Conservation (phyloP, 176 grass and related monocot genomes). For the Carex cristatella region DNA sequence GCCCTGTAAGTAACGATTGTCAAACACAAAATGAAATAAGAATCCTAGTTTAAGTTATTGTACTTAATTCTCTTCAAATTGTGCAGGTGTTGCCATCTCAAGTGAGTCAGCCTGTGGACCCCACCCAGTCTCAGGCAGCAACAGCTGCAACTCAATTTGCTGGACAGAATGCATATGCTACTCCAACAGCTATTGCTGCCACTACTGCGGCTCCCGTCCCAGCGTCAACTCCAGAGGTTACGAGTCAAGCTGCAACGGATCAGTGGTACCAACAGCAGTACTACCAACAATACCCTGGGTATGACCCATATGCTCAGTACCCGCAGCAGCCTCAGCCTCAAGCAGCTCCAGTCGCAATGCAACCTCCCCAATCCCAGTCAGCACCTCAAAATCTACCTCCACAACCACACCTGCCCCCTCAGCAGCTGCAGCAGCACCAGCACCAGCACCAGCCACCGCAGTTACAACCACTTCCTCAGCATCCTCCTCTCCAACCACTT, state of each 20-base stretch:
- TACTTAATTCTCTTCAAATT: background rate
- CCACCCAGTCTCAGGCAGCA: conserved; percentile 33
- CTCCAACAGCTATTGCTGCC: conserved; percentile 31
- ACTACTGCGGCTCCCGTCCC: conserved; percentile 12
- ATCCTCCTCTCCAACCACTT: conserved; percentile 34
- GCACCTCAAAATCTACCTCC: conserved; percentile 26
- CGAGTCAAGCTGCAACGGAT: conserved; percentile 45
- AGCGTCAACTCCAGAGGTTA: conserved; percentile 27
- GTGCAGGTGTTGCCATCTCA: conserved; percentile 64
- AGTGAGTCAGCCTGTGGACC: conserved; percentile 43
- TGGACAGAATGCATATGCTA: conserved; percentile 32
- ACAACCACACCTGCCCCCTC: conserved; percentile 26
- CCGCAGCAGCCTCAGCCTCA: conserved; percentile 42
- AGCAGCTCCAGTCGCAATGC: background rate
- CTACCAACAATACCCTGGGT: conserved; percentile 77
- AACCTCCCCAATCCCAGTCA: conserved; percentile 37
- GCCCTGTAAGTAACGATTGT: conserved; percentile 52
- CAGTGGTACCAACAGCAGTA: conserved; percentile 90
- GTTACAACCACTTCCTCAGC: conserved; percentile 30
- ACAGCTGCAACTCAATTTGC: conserved; percentile 29
- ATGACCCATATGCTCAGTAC: conserved; percentile 59
- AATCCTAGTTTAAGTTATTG: conserved; percentile 9
- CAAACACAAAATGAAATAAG: background rate
- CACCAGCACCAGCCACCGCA: conserved; percentile 42
- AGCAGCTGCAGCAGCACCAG: conserved; percentile 32